Conservation (phyloP, 176 grass and related monocot species). For the Oryza glumipatula region DNA sequence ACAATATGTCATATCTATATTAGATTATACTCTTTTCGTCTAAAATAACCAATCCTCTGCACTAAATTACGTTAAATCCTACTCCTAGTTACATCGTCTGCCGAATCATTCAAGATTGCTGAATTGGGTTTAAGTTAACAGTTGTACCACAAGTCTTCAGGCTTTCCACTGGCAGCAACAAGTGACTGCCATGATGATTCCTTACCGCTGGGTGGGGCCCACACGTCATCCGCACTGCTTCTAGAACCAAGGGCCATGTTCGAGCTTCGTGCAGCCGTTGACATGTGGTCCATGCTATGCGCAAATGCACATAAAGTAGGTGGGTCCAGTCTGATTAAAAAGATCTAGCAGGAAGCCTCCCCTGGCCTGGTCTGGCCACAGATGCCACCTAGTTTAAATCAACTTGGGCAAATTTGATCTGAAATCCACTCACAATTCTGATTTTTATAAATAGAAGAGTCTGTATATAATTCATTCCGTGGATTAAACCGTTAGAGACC, state of each 20-base stretch:
- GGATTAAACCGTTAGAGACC: neutral
- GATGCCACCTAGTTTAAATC: neutral
- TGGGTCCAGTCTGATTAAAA: neutral
- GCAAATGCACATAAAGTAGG: slow-evolving; percentile 5
- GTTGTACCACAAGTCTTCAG: neutral
- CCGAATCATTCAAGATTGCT: too few species aligned
- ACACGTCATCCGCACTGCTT: neutral
- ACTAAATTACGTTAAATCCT: too few species aligned
- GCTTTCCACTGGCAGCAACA: neutral
- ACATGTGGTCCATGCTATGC: slow-evolving; percentile 20
- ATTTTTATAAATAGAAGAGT: neutral
- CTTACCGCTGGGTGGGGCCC: neutral
- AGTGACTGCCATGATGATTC: neutral
- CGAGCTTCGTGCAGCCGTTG: slow-evolving; percentile 40
- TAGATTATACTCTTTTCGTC: too few species aligned
- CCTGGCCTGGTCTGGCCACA: neutral
- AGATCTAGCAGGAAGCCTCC: neutral
- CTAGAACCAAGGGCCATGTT: neutral
- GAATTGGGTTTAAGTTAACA: neutral
- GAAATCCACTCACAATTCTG: neutral
- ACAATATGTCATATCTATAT: too few species aligned
- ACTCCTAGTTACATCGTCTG: too few species aligned
- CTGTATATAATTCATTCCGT: neutral
- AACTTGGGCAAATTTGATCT: neutral
- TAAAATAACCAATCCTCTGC: too few species aligned